Percentiles rank a stretch among this genome's conserved stretches.
Evolutionary conservation across 495 filamentous ascomycete genomes (phyloP).

Genomic region (Podospora tetraspora): DNA sequence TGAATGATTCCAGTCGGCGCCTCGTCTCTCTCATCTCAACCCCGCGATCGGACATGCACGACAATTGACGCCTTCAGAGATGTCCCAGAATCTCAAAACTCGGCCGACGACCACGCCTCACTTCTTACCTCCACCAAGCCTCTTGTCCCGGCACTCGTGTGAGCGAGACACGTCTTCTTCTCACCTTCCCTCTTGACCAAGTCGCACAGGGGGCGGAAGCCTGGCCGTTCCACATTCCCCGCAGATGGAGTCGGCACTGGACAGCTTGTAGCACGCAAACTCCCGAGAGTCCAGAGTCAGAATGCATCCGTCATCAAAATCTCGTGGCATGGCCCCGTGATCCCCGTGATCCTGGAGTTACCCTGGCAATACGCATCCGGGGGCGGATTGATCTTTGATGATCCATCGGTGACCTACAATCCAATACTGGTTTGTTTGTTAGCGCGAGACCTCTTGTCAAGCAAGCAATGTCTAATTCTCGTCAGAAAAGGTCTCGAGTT

Average conservation of each 20-base stretch:
- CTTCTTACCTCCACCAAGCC: not conserved
- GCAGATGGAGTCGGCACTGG: not conserved
- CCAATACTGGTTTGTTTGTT: too few relatives aligned
- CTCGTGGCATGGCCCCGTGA: not conserved
- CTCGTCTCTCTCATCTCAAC: too few relatives aligned
- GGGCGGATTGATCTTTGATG: too few relatives aligned
- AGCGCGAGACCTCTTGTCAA: too few relatives aligned
- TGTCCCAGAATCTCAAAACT: not conserved
- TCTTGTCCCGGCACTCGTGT: not conserved
- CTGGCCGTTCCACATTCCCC: not conserved
- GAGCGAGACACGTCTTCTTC: not conserved
- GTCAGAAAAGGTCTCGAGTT: too few relatives aligned
- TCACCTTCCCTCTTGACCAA: not conserved
- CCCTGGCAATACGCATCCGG: not conserved
- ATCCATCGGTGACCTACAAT: too few relatives aligned
- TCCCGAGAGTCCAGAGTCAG: not conserved
- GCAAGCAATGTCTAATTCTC: too few relatives aligned
- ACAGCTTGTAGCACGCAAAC: not conserved
- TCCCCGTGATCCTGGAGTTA: not conserved
- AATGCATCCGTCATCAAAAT: too few relatives aligned
- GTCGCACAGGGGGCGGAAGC: not conserved
- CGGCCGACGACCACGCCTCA: not conserved
- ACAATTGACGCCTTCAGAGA: too few relatives aligned
- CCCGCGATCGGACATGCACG: not conserved
- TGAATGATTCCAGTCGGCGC: too few relatives aligned